Conservation (phyloP, 495 filamentous ascomycete species). For the Neurospora pannonica region DNA sequence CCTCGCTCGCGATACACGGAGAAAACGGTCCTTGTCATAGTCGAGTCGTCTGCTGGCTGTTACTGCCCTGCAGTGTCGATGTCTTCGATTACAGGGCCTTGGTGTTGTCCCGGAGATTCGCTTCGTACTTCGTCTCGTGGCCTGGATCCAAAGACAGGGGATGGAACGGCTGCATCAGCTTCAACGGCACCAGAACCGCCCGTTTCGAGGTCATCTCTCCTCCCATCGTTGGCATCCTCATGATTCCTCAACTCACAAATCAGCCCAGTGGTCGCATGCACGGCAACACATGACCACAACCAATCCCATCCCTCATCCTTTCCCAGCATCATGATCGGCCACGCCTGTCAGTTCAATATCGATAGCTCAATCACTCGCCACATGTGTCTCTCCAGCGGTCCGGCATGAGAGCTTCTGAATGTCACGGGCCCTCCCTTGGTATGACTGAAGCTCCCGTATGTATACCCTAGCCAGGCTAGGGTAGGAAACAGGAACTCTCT, state of each 20-base stretch:
- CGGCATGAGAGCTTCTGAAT: background rate
- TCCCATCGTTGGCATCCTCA: background rate
- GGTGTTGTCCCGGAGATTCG: background rate
- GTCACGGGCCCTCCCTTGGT: background rate
- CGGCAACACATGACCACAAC: background rate
- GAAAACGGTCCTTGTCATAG: background rate
- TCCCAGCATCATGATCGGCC: background rate
- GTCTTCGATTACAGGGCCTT: background rate
- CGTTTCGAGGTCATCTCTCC: background rate
- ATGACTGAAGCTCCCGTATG: background rate
- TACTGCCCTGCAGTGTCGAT: background rate
- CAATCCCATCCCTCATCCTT: background rate
- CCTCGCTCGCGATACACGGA: background rate
- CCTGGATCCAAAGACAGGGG: background rate
- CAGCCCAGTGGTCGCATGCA: background rate
- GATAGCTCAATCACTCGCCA: background rate
- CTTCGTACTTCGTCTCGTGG: background rate
- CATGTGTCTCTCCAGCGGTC: background rate
- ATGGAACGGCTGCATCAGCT: background rate
- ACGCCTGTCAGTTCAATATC: background rate
- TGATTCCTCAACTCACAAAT: background rate
- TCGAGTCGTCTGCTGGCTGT: background rate
- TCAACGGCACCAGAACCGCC: background rate
- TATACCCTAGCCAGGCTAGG: background rate
- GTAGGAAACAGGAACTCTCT: background rate